These are phyloP conservation scores for Diaporthe citriasiana DNA, from an alignment of 2,329 filamentous ascomycete genomes.

Conservation along the genomic window DNA sequence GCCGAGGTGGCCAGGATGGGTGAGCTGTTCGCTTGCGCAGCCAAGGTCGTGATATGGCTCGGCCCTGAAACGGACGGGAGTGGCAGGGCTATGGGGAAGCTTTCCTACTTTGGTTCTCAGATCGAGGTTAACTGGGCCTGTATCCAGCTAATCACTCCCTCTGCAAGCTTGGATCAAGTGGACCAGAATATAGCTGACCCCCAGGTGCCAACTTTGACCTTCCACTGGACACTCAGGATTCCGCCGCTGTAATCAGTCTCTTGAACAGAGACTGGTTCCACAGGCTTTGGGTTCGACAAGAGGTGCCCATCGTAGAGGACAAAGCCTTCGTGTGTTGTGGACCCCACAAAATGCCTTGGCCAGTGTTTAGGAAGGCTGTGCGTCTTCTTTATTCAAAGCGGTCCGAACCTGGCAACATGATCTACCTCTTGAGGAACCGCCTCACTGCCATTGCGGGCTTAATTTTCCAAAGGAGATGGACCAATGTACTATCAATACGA, in stretches of 20 bases:
- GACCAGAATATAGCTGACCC: conserved; percentile 1
- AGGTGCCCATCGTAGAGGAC: not conserved
- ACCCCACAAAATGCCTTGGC: not conserved
- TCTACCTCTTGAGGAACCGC: not conserved
- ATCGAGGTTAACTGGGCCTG: not conserved
- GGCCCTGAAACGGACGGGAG: not conserved
- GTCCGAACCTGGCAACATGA: not conserved
- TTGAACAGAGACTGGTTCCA: not conserved
- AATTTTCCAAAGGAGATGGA: not conserved
- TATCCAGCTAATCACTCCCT: not conserved
- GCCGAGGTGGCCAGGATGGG: conserved; percentile 13
- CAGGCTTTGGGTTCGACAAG: not conserved
- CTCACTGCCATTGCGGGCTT: not conserved
- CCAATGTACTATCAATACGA: no score
- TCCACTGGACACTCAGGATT: not conserved
- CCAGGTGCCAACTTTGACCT: not conserved
- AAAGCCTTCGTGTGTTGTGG: not conserved
- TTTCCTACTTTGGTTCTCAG: not conserved
- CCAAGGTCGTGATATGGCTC: conserved; percentile 27
- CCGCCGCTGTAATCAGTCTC: not conserved
- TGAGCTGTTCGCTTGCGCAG: conserved; percentile 8
- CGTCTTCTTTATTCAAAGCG: not conserved
- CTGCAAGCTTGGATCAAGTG: no score
- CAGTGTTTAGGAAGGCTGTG: not conserved
- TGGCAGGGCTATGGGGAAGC: not conserved